Evolutionary conservation across 371 early-diverging fungal genomes (phyloP).

Genomic region (Lichtheimia corymbifera): DNA sequence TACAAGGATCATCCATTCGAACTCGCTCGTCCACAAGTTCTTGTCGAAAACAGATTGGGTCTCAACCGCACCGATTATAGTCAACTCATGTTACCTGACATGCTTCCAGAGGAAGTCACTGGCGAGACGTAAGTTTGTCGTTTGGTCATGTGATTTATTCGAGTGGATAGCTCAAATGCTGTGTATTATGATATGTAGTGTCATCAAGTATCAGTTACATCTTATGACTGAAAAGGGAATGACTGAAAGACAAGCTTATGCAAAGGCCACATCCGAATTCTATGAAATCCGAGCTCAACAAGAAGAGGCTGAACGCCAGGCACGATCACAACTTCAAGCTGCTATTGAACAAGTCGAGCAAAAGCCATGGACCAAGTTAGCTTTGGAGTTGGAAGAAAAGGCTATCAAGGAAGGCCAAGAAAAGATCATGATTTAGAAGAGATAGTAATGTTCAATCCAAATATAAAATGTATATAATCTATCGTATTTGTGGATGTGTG

Average conservation of each 20-base stretch:
- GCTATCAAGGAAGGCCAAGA: slow-evolving; percentile 36
- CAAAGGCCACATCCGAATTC: slow-evolving; percentile 68
- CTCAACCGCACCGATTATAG: slow-evolving; percentile 49
- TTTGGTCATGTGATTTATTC: too few species aligned
- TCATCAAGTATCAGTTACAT: slow-evolving; percentile 77
- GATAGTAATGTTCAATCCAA: not conserved
- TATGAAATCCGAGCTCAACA: slow-evolving; percentile 73
- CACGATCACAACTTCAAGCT: slow-evolving; percentile 52
- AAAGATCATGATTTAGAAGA: slow-evolving; percentile 3
- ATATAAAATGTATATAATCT: slow-evolving; percentile 1
- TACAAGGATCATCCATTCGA: slow-evolving; percentile 91
- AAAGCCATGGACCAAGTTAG: slow-evolving; percentile 36
- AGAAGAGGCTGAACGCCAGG: slow-evolving; percentile 65
- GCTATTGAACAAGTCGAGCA: slow-evolving; percentile 20
- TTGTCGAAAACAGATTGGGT: slow-evolving; percentile 61
- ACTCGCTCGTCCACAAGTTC: slow-evolving; percentile 63
- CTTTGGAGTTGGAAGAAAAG: slow-evolving; percentile 39
- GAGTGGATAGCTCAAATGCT: too few species aligned
- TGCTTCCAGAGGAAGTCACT: slow-evolving; percentile 55
- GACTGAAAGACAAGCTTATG: slow-evolving; percentile 75
- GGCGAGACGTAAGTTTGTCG: slow-evolving; percentile 64
- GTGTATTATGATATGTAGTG: slow-evolving; percentile 37
- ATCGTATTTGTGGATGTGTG: not conserved
- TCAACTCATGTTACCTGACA: slow-evolving; percentile 46
- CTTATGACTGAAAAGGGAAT: slow-evolving; percentile 65